Percentiles rank a stretch among this genome's conserved stretches.
These are phyloP conservation scores for Blastomyces parvus DNA, from an alignment of 2,329 filamentous ascomycete species.

Conservation along the genomic window DNA sequence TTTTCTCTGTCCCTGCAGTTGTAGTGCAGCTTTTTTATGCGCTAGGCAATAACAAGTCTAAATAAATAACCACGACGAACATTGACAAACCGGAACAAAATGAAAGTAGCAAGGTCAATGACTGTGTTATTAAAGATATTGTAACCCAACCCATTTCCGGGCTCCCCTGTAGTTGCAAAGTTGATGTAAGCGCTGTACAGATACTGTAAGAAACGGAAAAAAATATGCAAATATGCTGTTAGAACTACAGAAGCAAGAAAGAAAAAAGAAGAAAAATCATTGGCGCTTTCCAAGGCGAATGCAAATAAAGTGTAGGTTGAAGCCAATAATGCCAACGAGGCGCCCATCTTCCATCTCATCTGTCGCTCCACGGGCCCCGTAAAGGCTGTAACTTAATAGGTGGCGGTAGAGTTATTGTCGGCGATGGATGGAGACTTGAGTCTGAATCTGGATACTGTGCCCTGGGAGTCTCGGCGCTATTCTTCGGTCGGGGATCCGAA, in stretches of 20 bases:
- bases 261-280: not conserved
- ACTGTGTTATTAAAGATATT: not conserved
- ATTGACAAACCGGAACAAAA: not conserved
- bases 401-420: not conserved
- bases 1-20: not conserved
- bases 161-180: not conserved
- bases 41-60: not conserved
- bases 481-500: not conserved
- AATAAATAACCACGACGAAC: not conserved
- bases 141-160: not conserved
- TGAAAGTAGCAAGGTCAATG: not conserved
- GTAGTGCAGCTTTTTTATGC: not conserved
- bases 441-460: not conserved
- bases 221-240: not conserved
- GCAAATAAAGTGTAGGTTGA: not conserved
- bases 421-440: not conserved
- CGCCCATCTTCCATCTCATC: not conserved
- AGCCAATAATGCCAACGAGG: not conserved
- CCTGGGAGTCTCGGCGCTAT: not conserved
- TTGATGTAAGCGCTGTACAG: not conserved
- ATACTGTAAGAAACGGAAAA: not conserved
- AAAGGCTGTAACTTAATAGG: not conserved
- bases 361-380: not conserved
- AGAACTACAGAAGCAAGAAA: not conserved
- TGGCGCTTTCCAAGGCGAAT: not conserved